These are phyloP conservation scores for Pyrenochaeta sp. DNA, from an alignment of 2,329 filamentous ascomycete genomes.

Conservation along the genomic window DNA sequence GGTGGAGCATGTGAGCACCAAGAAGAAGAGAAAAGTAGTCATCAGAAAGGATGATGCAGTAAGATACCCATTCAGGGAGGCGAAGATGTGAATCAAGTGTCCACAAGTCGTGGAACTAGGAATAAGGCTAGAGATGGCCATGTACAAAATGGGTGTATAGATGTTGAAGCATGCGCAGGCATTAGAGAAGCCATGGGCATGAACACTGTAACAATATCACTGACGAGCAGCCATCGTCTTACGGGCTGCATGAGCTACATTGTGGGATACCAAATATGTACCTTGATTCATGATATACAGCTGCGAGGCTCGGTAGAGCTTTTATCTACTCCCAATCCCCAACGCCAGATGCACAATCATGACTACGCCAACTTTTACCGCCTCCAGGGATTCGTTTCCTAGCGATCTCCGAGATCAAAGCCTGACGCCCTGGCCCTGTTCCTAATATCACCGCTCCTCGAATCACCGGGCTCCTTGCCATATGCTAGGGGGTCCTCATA, in stretches of 20 bases:
- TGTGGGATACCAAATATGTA: neutral
- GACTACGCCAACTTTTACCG: neutral
- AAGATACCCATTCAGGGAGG: conserved; percentile 68
- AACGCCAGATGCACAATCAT: conserved; percentile 18
- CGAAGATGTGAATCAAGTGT: conserved; percentile 29
- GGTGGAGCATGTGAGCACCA: conserved; percentile 86
- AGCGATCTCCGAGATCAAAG: conserved; percentile 46
- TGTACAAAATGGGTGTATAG: neutral
- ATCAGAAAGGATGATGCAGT: conserved; percentile 83
- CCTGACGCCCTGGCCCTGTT: conserved; percentile 38
- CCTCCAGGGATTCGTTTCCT: conserved; percentile 20
- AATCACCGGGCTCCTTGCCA: conserved; percentile 34
- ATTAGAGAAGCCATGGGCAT: neutral
- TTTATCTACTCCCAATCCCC: conserved; percentile 5
- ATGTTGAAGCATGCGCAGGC: conserved; percentile 2
- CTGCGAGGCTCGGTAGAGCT: conserved; percentile 4
- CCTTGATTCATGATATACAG: conserved; percentile 2
- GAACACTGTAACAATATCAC: neutral
- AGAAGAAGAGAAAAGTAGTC: conserved; percentile 91
- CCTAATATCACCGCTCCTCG: conserved; percentile 10
- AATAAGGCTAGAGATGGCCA: too few species aligned
- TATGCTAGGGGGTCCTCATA: conserved; percentile 47
- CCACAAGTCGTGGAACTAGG: too few species aligned
- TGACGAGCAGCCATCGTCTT: neutral
- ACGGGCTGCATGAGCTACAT: neutral